Conservation (phyloP, 176 grass and related monocot genomes). For the Oryza punctata region DNA sequence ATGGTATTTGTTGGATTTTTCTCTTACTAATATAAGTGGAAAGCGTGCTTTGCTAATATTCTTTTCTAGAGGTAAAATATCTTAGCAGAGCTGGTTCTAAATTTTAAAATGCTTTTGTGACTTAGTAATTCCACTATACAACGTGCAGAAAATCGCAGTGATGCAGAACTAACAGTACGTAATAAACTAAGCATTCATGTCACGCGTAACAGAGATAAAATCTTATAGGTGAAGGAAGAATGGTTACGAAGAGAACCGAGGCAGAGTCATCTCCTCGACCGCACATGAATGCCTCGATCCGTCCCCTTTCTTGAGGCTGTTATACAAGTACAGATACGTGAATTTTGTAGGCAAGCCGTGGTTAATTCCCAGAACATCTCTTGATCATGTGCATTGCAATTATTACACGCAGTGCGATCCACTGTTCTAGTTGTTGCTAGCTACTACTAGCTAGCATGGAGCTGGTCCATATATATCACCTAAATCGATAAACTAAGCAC, state of each 20-base stretch:
- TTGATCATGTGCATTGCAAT: slow-evolving; percentile 30
- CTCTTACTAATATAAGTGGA: not conserved
- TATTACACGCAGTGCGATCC: slow-evolving; percentile 49
- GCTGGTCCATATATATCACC: slow-evolving; percentile 17
- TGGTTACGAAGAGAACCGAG: slow-evolving; percentile 9
- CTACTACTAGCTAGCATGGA: not conserved
- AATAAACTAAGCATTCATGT: not conserved
- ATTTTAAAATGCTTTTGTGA: not conserved
- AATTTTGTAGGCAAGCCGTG: slow-evolving; percentile 35
- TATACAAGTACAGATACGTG: not conserved
- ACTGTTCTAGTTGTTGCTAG: slow-evolving; percentile 1
- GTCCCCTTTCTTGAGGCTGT: slow-evolving; percentile 33
- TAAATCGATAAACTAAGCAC: slow-evolving; percentile 31
- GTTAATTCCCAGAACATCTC: not conserved
- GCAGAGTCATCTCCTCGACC: slow-evolving; percentile 47
- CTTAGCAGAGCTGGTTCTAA: not conserved
- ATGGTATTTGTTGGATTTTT: no score
- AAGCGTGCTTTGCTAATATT: not conserved
- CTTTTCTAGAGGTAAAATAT: not conserved
- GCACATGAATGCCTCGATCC: slow-evolving; percentile 56
- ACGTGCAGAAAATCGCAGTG: not conserved
- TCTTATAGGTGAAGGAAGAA: slow-evolving; percentile 13
- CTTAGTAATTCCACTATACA: not conserved
- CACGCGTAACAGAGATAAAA: slow-evolving; percentile 35
- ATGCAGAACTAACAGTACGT: not conserved